Evolutionary conservation across 2,329 filamentous ascomycete species (phyloP).

Genomic region (Monosporascus sp.): DNA sequence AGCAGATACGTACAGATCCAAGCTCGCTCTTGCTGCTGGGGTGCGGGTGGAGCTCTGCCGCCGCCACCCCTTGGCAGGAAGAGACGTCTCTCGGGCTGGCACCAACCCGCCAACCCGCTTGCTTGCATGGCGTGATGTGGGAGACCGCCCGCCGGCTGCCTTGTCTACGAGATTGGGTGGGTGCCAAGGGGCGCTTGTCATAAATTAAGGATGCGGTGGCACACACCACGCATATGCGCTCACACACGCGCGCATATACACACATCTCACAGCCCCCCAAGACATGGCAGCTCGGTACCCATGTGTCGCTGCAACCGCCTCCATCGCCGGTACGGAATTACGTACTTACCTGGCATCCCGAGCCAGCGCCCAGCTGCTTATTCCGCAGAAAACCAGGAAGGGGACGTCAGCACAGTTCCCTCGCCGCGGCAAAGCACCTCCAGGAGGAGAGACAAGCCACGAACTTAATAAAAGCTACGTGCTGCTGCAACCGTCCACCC

Average conservation of each 20-base stretch:
- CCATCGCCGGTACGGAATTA: background rate
- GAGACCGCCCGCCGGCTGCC: background rate
- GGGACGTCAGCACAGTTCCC: background rate
- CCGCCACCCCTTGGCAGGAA: too few species aligned
- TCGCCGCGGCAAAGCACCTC: background rate
- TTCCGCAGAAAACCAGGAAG: too few species aligned
- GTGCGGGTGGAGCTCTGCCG: slow-evolving; percentile 12
- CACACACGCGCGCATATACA: background rate
- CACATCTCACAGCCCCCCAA: background rate
- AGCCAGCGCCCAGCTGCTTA: background rate
- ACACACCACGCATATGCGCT: background rate
- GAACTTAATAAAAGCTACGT: slow-evolving; percentile 12
- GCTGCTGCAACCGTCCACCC: slow-evolving; percentile 4
- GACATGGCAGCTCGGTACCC: background rate
- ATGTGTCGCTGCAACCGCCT: background rate
- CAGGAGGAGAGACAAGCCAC: slow-evolving; percentile 12
- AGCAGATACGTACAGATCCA: background rate
- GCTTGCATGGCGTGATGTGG: background rate
- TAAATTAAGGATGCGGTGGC: background rate
- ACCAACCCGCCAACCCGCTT: background rate
- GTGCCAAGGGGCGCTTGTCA: background rate
- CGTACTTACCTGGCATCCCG: background rate
- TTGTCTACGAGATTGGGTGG: background rate
- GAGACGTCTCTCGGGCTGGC: background rate
- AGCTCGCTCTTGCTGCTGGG: background rate